Evolutionary conservation across 345 rosid species (phyloP).

Genomic region (Syzygium grande): DNA sequence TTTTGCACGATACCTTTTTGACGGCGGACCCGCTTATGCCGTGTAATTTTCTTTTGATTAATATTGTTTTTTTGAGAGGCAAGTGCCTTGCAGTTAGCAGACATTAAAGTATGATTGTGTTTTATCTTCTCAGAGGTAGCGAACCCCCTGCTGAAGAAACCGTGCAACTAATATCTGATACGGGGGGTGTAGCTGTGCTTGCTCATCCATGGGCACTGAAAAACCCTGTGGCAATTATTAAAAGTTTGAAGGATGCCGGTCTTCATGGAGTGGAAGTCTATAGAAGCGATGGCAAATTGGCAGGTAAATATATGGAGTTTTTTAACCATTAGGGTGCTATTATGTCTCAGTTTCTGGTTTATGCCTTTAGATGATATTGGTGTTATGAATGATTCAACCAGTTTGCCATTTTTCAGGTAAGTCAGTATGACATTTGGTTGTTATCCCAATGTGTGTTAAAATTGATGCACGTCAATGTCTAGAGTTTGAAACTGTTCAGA

Average conservation of each 20-base stretch:
- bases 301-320: conserved; percentile 24
- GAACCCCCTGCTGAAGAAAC: conserved; percentile 85
- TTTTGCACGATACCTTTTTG: conserved; percentile 69
- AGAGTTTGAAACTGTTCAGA: not conserved
- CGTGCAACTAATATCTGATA: conserved; percentile 53
- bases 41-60: conserved; percentile 27
- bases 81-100: not conserved
- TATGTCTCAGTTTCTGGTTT: not conserved
- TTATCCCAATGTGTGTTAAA: not conserved
- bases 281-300: conserved; percentile 75
- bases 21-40: conserved; percentile 94
- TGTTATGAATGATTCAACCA: not conserved
- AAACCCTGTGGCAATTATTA: conserved; percentile 52
- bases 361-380: not conserved
- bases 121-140: conserved; percentile 47
- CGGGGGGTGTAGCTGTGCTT: conserved; percentile 91
- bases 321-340: not conserved
- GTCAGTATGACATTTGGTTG: not conserved
- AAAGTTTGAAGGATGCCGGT: conserved; percentile 68
- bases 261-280: conserved; percentile 90
- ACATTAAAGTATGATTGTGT: not conserved
- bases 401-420: not conserved
- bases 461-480: not conserved
- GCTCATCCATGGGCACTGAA: conserved; percentile 99
- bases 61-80: not conserved